A percentile compares a stretch with the other conserved stretches of the same genome.
Evolutionary conservation across 768 basidiomycete genomes (phyloP).

Genomic region (Naganishia kalamii): DNA sequence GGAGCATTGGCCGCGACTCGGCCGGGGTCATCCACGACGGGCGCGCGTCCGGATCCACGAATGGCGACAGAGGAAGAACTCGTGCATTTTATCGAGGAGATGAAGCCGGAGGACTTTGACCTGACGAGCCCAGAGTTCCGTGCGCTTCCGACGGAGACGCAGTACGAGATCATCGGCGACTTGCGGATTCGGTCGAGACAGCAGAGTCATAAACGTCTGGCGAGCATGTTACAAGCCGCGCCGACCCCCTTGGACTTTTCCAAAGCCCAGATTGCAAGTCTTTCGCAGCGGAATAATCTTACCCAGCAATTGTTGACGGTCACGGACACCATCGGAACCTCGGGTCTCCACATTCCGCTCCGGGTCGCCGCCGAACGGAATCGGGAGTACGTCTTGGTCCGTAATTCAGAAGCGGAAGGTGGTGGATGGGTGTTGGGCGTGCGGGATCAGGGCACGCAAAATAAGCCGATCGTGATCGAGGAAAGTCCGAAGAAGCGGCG

Average conservation of each 20-base stretch:
- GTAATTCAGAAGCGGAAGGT: constrained; percentile 68
- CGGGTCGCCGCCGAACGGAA: constrained; percentile 93
- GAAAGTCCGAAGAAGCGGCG: constrained; percentile 39
- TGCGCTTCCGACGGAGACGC: constrained; percentile 87
- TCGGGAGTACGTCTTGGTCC: constrained; percentile 86
- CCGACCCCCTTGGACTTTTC: constrained; percentile 89
- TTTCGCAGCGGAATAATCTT: constrained; percentile 78
- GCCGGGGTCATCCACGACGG: constrained; percentile 52
- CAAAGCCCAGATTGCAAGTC: constrained; percentile 85
- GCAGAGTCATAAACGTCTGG: constrained; percentile 81
- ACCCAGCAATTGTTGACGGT: constrained; percentile 89
- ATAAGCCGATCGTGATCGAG: constrained; percentile 81
- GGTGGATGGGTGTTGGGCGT: constrained; percentile 96
- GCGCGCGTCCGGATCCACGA: constrained; percentile 67
- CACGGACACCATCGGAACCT: constrained; percentile 85
- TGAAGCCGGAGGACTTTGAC: constrained; percentile 93
- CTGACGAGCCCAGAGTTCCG: constrained; percentile 81
- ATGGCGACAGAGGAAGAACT: constrained; percentile 95
- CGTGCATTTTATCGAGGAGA: constrained; percentile 85
- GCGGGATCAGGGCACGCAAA: constrained; percentile 71
- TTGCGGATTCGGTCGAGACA: constrained; percentile 88
- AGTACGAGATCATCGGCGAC: constrained; percentile 98
- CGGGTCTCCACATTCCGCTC: constrained; percentile 74
- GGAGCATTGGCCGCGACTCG: constrained; percentile 49
- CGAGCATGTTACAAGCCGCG: constrained; percentile 76